phyloP scores from a whole-genome alignment of 1,284 basidiomycete species.

The Ganoderma resinaceum region DNA sequence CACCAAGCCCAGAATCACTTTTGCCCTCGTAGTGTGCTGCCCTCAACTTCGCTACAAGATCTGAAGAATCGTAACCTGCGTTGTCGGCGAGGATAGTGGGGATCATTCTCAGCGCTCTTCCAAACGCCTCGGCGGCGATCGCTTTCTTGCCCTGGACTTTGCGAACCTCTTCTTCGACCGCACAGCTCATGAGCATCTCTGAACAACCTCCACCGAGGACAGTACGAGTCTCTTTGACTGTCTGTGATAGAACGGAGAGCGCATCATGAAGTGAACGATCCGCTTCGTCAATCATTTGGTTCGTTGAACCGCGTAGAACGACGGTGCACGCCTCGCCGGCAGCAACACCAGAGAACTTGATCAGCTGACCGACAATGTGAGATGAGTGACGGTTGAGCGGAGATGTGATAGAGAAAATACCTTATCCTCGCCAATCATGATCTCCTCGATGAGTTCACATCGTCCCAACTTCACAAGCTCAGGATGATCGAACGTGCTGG shows the following conservation, averaged over 20 bases:
- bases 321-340: constrained; percentile 99
- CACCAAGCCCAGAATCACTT: constrained; percentile 85
- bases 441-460: constrained; percentile 97
- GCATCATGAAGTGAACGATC: constrained; percentile 98
- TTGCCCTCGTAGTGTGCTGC: constrained; percentile 96
- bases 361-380: constrained; percentile 63
- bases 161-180: constrained; percentile 90
- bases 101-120: constrained; percentile 90
- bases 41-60: constrained; percentile 89
- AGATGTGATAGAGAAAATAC: constrained; percentile 48
- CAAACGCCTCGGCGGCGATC: constrained; percentile 93
- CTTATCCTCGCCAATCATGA: constrained; percentile 99
- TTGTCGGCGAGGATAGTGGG: constrained; percentile 98
- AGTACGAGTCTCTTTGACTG: constrained; percentile 95
- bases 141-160: constrained; percentile 94
- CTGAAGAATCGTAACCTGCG: constrained; percentile 96
- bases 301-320: constrained; percentile 95
- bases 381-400: not conserved
- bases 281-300: constrained; percentile 99
- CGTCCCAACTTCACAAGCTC: constrained; percentile 93
- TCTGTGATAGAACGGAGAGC: constrained; percentile 96
- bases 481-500: constrained; percentile 94
- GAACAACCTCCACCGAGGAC: constrained; percentile 97
- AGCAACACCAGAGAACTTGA: constrained; percentile 99
- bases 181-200: constrained; percentile 97